Conservation (phyloP, 31 red algal species). For the Pterothamnion heteromorphum region DNA sequence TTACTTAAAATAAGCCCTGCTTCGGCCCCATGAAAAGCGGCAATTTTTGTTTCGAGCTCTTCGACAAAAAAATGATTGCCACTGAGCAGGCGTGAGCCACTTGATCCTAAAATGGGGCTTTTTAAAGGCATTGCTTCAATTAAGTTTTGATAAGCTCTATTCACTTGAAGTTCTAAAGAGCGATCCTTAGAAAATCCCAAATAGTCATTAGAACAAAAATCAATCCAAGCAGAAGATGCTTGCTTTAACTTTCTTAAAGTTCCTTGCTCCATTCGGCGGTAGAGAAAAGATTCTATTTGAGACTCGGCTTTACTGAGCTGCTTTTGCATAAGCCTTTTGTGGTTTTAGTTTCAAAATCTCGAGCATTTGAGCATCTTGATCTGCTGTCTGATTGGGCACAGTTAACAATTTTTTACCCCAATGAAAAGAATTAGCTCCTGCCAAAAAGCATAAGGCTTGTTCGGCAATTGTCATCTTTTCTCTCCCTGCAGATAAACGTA, state of each 20-base stretch:
- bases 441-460: conserved; percentile 83
- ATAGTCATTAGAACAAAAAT: conserved; percentile 99
- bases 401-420: conserved; percentile 80
- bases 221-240: conserved; percentile 24
- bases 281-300: background rate
- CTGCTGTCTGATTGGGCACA: conserved; percentile 62
- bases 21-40: conserved; percentile 65
- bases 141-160: background rate
- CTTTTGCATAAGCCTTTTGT: background rate
- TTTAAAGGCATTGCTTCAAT: background rate
- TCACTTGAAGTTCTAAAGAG: conserved; percentile 2
- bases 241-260: no score
- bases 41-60: conserved; percentile 58
- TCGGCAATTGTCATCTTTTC: conserved; percentile 53
- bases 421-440: conserved; percentile 85
- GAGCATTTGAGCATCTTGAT: conserved; percentile 61
- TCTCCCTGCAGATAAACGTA: conserved; percentile 75
- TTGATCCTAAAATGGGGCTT: conserved; percentile 52
- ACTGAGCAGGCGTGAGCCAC: conserved; percentile 85
- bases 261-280: background rate
- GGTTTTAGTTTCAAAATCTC: conserved; percentile 52
- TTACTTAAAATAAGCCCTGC: conserved; percentile 76
- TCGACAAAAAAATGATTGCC: conserved; percentile 63
- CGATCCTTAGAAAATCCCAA: conserved; percentile 57
- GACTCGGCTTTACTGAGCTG: background rate